Base-by-base conservation (phyloP, 768 basidiomycete species). In the Bullera alba region DNA sequence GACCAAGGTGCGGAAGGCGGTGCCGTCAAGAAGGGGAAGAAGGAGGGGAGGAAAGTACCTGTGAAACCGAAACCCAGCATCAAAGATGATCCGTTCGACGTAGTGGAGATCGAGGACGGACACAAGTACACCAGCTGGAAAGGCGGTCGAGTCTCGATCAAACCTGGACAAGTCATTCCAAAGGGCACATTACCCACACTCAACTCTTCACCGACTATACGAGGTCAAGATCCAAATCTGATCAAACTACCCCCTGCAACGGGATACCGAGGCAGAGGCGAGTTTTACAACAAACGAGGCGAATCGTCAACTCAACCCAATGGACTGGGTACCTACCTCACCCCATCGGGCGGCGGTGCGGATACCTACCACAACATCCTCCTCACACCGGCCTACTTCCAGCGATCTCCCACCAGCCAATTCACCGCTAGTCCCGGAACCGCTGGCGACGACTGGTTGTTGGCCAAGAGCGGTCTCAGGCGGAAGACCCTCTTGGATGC, bases 111-210 rank as follows among this genome's bases (percentile, higher is more conserved):
- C 4, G 63, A 65, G 28, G 25, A 47, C n/a, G 63, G 63, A 29
- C 66, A 69, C 43, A 47, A 54, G 43, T 67, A 69, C 39, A 50
- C 65, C 17, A 60, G 58, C 25, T 69, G 67, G 63, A 46, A 65
- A 54, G 60, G 62, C 4, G 66, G 63, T 25, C 57, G 61, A 44
- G 63, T 67, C 21, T 61, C 61, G 34, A 51, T 67, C 38, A 45
- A 57, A 22, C 65, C 65, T 42, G 65, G 65, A 8, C 42, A 63
- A 42, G 46, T 63, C 3, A 50, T 67, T 6, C 62, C 65, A 23
- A 35, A 47, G 2, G 22, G 45, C 6, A 22, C 30, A 35, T 12
- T 10, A 5, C 10, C 6, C 15, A 19, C 6, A 10, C 21, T 22
- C 8, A 29, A 12, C 14, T 16, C 5, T 12, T 32, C 29, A 10